Evolutionary conservation across 768 basidiomycete genomes (phyloP).

Genomic region (Psilocybe subaeruginosa): DNA sequence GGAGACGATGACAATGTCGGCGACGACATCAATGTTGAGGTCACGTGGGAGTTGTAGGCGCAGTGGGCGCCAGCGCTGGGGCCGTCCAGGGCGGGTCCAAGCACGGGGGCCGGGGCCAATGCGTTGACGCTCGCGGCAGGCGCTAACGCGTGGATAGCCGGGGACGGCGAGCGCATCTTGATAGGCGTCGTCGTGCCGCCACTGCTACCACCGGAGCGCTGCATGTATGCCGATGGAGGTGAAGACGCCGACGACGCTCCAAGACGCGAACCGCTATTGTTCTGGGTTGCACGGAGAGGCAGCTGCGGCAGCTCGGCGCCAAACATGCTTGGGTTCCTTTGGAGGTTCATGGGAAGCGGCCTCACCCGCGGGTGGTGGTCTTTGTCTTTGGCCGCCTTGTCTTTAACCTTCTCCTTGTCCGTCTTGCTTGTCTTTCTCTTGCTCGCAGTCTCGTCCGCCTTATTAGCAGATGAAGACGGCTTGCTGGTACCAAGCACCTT

Average conservation of each 20-base stretch:
- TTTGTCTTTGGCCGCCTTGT: conserved; percentile 8
- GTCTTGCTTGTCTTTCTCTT: conserved; percentile 15
- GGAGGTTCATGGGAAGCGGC: conserved; percentile 49
- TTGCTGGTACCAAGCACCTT: conserved; percentile 24
- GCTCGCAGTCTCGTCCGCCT: not conserved
- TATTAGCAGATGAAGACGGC: conserved; percentile 6
- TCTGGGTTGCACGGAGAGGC: not conserved
- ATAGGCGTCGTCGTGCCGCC: not conserved
- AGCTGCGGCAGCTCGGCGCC: conserved; percentile 59
- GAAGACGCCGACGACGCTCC: not conserved
- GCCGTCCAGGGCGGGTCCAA: not conserved
- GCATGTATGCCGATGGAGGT: not conserved
- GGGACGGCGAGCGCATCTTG: conserved; percentile 1
- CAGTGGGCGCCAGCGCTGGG: conserved; percentile 3
- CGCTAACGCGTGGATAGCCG: not conserved
- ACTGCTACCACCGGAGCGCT: not conserved
- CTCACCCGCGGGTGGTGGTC: conserved; percentile 20
- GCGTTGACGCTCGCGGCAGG: not conserved
- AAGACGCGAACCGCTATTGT: not conserved
- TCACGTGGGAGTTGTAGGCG: conserved; percentile 10
- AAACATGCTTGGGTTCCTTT: conserved; percentile 68
- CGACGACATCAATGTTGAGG: not conserved
- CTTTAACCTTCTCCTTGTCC: conserved; percentile 14
- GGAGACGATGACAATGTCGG: conserved; percentile 1
- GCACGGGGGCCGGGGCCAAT: not conserved